These are phyloP conservation scores for Poteriospumella lacustris DNA, from an alignment of 108 stramenopile genomes.

Conservation along the genomic window DNA sequence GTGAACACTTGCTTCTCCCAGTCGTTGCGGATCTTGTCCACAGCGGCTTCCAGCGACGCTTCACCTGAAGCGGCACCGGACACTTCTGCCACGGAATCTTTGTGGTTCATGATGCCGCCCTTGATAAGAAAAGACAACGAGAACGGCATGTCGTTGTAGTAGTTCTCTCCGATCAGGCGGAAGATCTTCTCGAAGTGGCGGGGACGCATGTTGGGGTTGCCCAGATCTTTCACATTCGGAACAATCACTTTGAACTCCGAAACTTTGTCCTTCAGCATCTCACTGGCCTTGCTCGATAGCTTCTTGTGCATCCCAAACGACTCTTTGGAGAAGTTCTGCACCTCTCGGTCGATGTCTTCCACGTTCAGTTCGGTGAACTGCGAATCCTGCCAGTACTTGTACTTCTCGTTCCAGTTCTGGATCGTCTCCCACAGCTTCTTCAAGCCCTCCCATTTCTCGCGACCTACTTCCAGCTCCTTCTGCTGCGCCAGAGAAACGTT, in stretches of 20 bases:
- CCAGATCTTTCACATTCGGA: conserved; percentile 49
- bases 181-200: conserved; percentile 54
- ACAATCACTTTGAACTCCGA: conserved; percentile 45
- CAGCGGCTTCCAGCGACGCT: conserved; percentile 53
- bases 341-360: conserved; percentile 43
- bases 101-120: conserved; percentile 43
- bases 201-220: conserved; percentile 49
- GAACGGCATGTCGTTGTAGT: conserved; percentile 42
- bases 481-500: conserved; percentile 42
- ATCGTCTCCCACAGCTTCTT: conserved; percentile 43
- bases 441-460: conserved; percentile 35
- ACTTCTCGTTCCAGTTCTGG: conserved; percentile 43
- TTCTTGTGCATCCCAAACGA: conserved; percentile 42
- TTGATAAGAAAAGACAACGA: conserved; percentile 48
- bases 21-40: conserved; percentile 39
- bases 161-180: conserved; percentile 40
- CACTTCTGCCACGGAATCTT: conserved; percentile 44
- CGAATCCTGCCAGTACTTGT: conserved; percentile 39
- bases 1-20: conserved; percentile 50
- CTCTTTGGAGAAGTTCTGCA: conserved; percentile 46
- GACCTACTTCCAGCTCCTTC: conserved; percentile 40
- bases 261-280: conserved; percentile 40
- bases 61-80: conserved; percentile 59
- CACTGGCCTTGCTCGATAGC: conserved; percentile 41
- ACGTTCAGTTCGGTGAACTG: conserved; percentile 43